phyloP scores from a whole-genome alignment of 2,329 filamentous ascomycete genomes.

The Nothomitra cinnamomea region DNA sequence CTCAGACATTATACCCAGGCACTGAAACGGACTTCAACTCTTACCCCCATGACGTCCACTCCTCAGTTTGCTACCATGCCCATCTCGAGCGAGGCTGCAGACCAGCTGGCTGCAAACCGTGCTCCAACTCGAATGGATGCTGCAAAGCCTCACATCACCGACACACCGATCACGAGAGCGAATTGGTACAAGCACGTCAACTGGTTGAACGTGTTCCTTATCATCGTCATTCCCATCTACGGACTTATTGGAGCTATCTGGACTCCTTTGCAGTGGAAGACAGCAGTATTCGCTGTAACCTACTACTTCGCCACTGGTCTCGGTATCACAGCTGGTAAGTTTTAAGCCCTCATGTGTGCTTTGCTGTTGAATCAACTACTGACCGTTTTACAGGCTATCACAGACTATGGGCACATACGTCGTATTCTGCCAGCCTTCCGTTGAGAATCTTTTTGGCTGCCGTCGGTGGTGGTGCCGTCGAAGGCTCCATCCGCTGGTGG shows the following conservation, averaged over 20 bases:
- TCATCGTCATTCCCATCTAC: slow-evolving; percentile 57
- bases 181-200: slow-evolving; percentile 92
- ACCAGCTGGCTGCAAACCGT: slow-evolving; percentile 32
- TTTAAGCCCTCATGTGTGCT: background rate
- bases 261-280: slow-evolving; percentile 57
- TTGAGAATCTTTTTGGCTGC: slow-evolving; percentile 70
- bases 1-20: background rate
- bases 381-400: slow-evolving; percentile 41
- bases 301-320: slow-evolving; percentile 78
- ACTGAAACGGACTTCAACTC: slow-evolving; percentile 2
- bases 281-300: slow-evolving; percentile 51
- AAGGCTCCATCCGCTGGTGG: slow-evolving; percentile 84
- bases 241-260: slow-evolving; percentile 62
- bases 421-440: slow-evolving; percentile 60
- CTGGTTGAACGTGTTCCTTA: slow-evolving; percentile 77
- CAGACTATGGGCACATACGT: slow-evolving; percentile 72
- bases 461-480: slow-evolving; percentile 65
- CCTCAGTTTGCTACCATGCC: slow-evolving; percentile 30
- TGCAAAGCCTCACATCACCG: slow-evolving; percentile 74
- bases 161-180: slow-evolving; percentile 57
- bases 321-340: slow-evolving; percentile 59
- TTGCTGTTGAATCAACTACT: background rate
- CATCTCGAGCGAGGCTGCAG: slow-evolving; percentile 25
- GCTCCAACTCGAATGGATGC: slow-evolving; percentile 35
- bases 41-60: slow-evolving; percentile 31